These are phyloP conservation scores for Globisporangium carolinianum DNA, from an alignment of 352 stramenopile species.

Conservation along the genomic window DNA sequence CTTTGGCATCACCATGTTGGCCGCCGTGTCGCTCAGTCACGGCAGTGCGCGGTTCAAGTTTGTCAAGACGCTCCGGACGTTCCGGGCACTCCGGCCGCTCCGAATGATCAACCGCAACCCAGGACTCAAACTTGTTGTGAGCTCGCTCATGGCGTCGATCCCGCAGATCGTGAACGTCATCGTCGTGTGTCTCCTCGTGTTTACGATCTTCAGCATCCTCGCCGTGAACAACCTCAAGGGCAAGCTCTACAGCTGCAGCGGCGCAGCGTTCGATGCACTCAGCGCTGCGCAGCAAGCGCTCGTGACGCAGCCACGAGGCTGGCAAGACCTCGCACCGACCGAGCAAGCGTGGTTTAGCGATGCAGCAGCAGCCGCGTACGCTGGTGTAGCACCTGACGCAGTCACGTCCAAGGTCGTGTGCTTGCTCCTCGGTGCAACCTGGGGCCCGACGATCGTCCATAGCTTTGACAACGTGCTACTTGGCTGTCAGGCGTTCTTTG, in stretches of 20 bases:
- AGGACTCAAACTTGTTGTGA: slow-evolving; percentile 69
- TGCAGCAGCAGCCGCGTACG: slow-evolving; percentile 8
- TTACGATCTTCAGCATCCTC: slow-evolving; percentile 86
- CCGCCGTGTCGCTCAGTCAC: slow-evolving; percentile 68
- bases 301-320: slow-evolving; percentile 36
- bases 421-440: slow-evolving; percentile 24
- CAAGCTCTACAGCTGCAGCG: slow-evolving; percentile 69
- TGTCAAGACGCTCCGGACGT: slow-evolving; percentile 58
- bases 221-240: slow-evolving; percentile 90
- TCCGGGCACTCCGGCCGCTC: slow-evolving; percentile 75
- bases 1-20: slow-evolving; percentile 79
- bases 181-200: slow-evolving; percentile 75
- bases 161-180: slow-evolving; percentile 82
- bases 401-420: slow-evolving; percentile 50
- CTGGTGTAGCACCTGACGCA: slow-evolving; percentile 3
- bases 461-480: slow-evolving; percentile 77
- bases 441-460: slow-evolving; percentile 47
- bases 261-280: slow-evolving; percentile 33
- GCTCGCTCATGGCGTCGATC: slow-evolving; percentile 68
- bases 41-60: slow-evolving; percentile 59
- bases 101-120: slow-evolving; percentile 81
- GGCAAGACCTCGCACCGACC: slow-evolving; percentile 27
- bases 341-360: slow-evolving; percentile 36
- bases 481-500: slow-evolving; percentile 76
- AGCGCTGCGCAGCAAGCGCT: slow-evolving; percentile 26